Evolutionary conservation across 176 grass and related monocot species (phyloP).

Genomic region (Cocos nucifera): DNA sequence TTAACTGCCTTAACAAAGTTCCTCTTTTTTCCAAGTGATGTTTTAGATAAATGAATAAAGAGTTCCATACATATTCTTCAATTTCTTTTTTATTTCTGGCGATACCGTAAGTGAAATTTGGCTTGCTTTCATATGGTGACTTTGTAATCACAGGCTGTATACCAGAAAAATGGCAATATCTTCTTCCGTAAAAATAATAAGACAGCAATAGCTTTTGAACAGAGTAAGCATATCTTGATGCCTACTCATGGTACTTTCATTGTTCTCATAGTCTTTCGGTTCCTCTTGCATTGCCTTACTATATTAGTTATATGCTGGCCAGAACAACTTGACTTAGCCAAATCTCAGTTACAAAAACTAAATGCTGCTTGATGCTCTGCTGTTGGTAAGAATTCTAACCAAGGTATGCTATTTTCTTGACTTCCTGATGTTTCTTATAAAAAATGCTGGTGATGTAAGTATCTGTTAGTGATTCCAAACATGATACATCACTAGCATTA

Average conservation of each 20-base stretch:
- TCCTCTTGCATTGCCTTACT: not conserved
- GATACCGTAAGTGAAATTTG: not conserved
- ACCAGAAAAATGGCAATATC: slow-evolving; percentile 36
- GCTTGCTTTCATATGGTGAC: not conserved
- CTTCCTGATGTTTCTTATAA: too few species aligned
- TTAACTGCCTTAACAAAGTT: too few species aligned
- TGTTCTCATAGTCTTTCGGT: not conserved
- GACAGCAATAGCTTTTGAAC: slow-evolving; percentile 29
- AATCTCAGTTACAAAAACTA: slow-evolving; percentile 30
- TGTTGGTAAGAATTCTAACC: too few species aligned
- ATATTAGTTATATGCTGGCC: not conserved
- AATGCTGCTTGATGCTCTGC: slow-evolving; percentile 5
- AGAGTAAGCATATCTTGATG: slow-evolving; percentile 23
- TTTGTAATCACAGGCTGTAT: slow-evolving; percentile 27
- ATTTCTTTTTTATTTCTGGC: too few species aligned
- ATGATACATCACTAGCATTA: too few species aligned
- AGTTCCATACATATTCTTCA: too few species aligned
- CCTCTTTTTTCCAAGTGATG: too few species aligned
- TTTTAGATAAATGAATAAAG: too few species aligned
- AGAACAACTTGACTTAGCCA: slow-evolving; percentile 39
- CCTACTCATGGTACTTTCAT: not conserved
- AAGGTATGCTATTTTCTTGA: too few species aligned
- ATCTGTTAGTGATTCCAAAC: too few species aligned
- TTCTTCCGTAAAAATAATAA: slow-evolving; percentile 33
- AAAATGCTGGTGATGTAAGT: too few species aligned